These are phyloP conservation scores for Suhomyces yuchorum DNA, from an alignment of 1,139 yeast genomes.

Conservation along the genomic window DNA sequence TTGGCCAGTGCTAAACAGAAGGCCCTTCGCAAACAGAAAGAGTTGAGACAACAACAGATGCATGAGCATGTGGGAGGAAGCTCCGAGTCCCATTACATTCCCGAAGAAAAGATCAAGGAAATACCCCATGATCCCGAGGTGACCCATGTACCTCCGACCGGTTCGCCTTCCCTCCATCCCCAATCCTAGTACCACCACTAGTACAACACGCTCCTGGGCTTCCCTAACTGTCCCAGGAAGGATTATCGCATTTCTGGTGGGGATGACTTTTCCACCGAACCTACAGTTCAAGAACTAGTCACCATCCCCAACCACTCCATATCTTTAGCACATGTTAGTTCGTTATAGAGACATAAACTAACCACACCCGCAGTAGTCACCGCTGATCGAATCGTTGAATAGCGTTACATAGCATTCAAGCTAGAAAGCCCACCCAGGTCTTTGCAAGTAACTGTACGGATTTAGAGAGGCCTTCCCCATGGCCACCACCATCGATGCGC, in stretches of 20 bases:
- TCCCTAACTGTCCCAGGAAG: too few species aligned
- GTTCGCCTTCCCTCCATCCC: background rate
- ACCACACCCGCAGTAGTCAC: background rate
- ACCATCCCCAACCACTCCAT: background rate
- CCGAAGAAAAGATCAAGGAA: background rate
- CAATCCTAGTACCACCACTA: background rate
- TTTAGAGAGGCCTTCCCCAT: background rate
- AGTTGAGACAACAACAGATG: slow-evolving; percentile 27
- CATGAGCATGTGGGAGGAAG: slow-evolving; percentile 10
- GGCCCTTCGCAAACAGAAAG: slow-evolving; percentile 35
- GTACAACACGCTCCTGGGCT: too few species aligned
- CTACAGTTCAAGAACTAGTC: background rate
- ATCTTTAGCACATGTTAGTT: background rate
- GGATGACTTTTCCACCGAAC: background rate
- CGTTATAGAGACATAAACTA: background rate
- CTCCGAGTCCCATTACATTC: background rate
- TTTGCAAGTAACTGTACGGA: too few species aligned
- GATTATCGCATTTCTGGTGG: background rate
- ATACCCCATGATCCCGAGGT: background rate
- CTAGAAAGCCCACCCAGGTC: too few species aligned
- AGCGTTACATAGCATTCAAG: too few species aligned
- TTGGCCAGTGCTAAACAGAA: slow-evolving; percentile 41
- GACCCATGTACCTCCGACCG: background rate
- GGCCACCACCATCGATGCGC: background rate
- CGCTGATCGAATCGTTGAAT: too few species aligned